Conservation (phyloP, 495 filamentous ascomycete species). For the Penicillium cataractarum region DNA sequence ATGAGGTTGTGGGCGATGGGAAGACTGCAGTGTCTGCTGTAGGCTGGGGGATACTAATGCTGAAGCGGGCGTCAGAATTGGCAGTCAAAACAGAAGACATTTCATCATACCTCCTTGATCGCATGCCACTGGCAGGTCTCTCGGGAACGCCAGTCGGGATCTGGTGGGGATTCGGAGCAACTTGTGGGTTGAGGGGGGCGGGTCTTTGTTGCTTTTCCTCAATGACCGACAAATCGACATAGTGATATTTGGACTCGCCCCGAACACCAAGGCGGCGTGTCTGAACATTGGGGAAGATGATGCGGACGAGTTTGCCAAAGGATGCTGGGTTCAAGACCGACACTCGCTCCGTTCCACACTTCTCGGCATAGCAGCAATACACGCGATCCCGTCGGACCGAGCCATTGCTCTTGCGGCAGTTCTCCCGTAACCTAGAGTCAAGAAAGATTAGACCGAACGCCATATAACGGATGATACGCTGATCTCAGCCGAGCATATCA, state of each 20-base stretch:
- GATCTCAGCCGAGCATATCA: background rate
- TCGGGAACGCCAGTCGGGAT: constrained; percentile 24
- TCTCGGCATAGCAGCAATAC: constrained; percentile 88
- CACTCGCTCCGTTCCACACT: constrained; percentile 89
- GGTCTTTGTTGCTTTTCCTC: constrained; percentile 52
- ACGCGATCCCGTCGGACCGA: constrained; percentile 91
- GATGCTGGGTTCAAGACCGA: constrained; percentile 93
- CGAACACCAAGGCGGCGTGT: constrained; percentile 89
- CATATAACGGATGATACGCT: no score
- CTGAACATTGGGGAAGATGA: constrained; percentile 92
- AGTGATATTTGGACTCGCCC: constrained; percentile 98
- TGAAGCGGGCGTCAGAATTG: constrained; percentile 21
- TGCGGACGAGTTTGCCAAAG: constrained; percentile 94
- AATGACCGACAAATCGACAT: constrained; percentile 80
- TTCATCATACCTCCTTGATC: constrained; percentile 39
- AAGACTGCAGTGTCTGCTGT: constrained; percentile 69
- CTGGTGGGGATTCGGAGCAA: constrained; percentile 25
- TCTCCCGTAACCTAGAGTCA: constrained; percentile 72
- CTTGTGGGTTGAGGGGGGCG: constrained; percentile 30
- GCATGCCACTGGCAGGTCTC: constrained; percentile 33
- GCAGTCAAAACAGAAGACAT: constrained; percentile 4
- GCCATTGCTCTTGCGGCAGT: constrained; percentile 76
- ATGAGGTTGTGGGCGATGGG: constrained; percentile 60
- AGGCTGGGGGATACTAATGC: constrained; percentile 51
- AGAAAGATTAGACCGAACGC: background rate